Base-by-base conservation (phyloP, 371 early-diverging fungal species). In the Rhizomucor miehei region DNA sequence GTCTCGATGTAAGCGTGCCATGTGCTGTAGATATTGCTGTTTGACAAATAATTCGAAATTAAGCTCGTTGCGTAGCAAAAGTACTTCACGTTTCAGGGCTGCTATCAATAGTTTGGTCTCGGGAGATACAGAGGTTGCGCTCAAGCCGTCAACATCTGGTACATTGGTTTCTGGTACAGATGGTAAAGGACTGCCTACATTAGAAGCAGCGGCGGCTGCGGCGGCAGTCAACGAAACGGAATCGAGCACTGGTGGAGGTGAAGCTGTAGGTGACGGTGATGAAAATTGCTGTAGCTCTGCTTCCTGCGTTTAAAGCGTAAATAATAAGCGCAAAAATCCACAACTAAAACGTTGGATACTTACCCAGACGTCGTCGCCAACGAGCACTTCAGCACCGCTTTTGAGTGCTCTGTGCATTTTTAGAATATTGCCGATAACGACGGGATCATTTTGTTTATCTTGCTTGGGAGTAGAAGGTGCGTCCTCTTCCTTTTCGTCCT, bases 1-100 rank as follows among this genome's bases (percentile, higher is more conserved):
- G 13, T 84, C 82, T 12, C 80, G 80, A 57, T 86, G 83, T 9
- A 86, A 63, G 29, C 82, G 68, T 17, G 81, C 83, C 43, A 86
- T 84, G 51, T 86, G 86, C 50, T 84, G 86, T 9, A 84, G 67
- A 56, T 86, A 81, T 16, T 86, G 86, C 50, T 86, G 86, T 47
- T 84, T 82, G 39, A 86, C 66, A 54, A 83, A 86, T 14, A 84
- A 52, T 55, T 86, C 86, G 67, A 84, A 86, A 38, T 84, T 86
- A 21, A 86, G 63, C 49, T 84, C 84, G 40, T 86, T 86, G 52
- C 77, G 65, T 10, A 84, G 62, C 36, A 86, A 50, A 35, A 86
- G 47, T 1, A 86, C 73, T 47, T 86, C 84, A 10, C 84, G 71
- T 44, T 84, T 82, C 14, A 86, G 54, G 8, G 69, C 71, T 19